Percentiles rank a stretch among this genome's conserved stretches.
Evolutionary conservation across 2,329 filamentous ascomycete genomes (phyloP).

Genomic region (Chaetomium olivaceum): DNA sequence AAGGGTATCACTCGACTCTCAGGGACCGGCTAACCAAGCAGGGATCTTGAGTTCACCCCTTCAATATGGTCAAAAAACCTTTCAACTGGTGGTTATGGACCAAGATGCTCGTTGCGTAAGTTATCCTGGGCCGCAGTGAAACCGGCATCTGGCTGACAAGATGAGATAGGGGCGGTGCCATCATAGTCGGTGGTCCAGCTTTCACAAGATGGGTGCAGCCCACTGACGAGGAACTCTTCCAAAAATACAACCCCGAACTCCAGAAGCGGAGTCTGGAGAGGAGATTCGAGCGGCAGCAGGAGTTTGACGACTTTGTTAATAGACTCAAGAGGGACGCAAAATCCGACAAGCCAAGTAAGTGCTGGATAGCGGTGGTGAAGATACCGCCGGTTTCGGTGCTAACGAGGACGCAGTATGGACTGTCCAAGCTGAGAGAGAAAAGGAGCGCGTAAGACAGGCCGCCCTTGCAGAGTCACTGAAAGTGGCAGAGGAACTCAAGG

Average conservation of each 20-base stretch:
- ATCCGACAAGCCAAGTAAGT: slow-evolving; percentile 85
- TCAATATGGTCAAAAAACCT: slow-evolving; percentile 44
- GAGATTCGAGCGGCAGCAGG: slow-evolving; percentile 72
- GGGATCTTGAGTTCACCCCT: background rate
- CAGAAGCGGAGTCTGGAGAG: slow-evolving; percentile 83
- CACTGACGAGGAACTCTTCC: slow-evolving; percentile 87
- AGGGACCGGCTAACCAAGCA: background rate
- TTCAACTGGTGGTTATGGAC: slow-evolving; percentile 59
- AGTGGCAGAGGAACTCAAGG: slow-evolving; percentile 45
- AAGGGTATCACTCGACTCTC: background rate
- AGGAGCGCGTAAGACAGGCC: slow-evolving; percentile 45
- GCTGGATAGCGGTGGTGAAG: too few relatives aligned
- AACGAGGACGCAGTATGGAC: slow-evolving; percentile 47
- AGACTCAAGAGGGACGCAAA: slow-evolving; percentile 86
- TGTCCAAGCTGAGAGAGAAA: slow-evolving; percentile 50
- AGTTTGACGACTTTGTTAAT: slow-evolving; percentile 85
- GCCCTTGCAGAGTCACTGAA: slow-evolving; percentile 40
- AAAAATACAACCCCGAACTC: slow-evolving; percentile 92
- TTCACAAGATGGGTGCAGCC: slow-evolving; percentile 79
- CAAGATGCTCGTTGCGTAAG: slow-evolving; percentile 73
- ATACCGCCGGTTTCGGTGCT: background rate
- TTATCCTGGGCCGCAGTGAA: slow-evolving; percentile 15
- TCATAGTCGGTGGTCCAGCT: slow-evolving; percentile 82
- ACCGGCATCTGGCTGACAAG: slow-evolving; percentile 17
- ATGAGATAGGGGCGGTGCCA: slow-evolving; percentile 61